phyloP scores from a whole-genome alignment of 2,329 filamentous ascomycete genomes.

The Cordyceps militaris region DNA sequence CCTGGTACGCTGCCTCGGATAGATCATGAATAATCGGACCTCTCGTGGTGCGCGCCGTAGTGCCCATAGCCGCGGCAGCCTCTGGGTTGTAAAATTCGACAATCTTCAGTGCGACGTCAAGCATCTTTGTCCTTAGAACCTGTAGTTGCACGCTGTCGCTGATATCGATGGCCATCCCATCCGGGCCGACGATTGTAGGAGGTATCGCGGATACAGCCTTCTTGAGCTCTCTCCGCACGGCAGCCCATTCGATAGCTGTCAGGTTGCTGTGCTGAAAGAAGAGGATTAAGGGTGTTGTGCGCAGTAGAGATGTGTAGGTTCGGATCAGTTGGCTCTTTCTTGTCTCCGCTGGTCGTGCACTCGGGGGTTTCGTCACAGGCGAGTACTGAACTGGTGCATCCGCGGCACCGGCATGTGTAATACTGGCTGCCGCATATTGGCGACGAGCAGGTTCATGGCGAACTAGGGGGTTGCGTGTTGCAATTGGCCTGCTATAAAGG shows the following conservation, averaged over 20 bases:
- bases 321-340: constrained; percentile 85
- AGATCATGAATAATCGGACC: constrained; percentile 43
- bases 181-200: constrained; percentile 20
- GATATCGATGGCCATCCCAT: constrained; percentile 36
- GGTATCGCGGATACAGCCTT: constrained; percentile 38
- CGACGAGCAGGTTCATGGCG: neutral
- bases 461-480: neutral
- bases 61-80: constrained; percentile 27
- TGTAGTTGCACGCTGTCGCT: constrained; percentile 65
- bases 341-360: constrained; percentile 75
- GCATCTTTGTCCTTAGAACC: constrained; percentile 82
- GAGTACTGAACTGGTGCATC: constrained; percentile 40
- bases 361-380: constrained; percentile 74
- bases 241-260: constrained; percentile 56
- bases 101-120: constrained; percentile 75
- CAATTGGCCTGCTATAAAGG: neutral
- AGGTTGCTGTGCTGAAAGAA: constrained; percentile 71
- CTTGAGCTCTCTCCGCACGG: constrained; percentile 36
- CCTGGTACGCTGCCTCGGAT: constrained; percentile 45
- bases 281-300: constrained; percentile 76
- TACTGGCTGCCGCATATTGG: constrained; percentile 1
- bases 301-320: constrained; percentile 80
- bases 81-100: constrained; percentile 71
- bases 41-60: constrained; percentile 23
- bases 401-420: constrained; percentile 16